A percentile compares a stretch with the other conserved stretches of the same genome.
These are phyloP conservation scores for Vigna reflexopilosa DNA, from an alignment of 306 rosid species.

Conservation along the genomic window DNA sequence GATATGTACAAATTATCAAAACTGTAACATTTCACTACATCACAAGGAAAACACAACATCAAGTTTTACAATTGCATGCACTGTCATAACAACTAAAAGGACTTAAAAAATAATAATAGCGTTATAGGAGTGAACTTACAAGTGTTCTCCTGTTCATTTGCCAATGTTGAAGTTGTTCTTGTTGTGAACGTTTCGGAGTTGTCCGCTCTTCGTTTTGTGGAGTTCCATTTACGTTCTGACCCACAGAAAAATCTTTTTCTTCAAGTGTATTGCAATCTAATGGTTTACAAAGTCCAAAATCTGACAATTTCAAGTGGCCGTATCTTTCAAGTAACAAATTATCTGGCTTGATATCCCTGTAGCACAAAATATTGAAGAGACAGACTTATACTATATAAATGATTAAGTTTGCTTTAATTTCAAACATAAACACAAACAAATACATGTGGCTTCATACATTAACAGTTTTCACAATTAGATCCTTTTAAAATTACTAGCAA, in stretches of 20 bases:
- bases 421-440: slow-evolving; percentile 27
- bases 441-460: slow-evolving; percentile 5
- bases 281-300: slow-evolving; percentile 98
- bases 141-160: slow-evolving; percentile 97
- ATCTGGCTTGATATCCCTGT: slow-evolving; percentile 99
- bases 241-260: slow-evolving; percentile 77
- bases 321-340: slow-evolving; percentile 92
- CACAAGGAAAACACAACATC: slow-evolving; percentile 28
- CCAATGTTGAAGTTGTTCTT: slow-evolving; percentile 95
- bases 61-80: slow-evolving; percentile 25
- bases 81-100: slow-evolving; percentile 30
- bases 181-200: slow-evolving; percentile 91
- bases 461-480: slow-evolving; percentile 39
- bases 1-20: slow-evolving; percentile 6
- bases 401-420: slow-evolving; percentile 26
- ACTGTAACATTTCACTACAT: slow-evolving; percentile 16
- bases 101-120: slow-evolving; percentile 7
- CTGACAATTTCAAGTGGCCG: slow-evolving; percentile 94
- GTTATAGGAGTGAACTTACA: slow-evolving; percentile 58
- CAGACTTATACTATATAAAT: slow-evolving; percentile 19
- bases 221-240: slow-evolving; percentile 62
- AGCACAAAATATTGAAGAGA: slow-evolving; percentile 42
- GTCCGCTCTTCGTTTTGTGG: slow-evolving; percentile 63
- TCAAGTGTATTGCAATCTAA: slow-evolving; percentile 87
- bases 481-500: slow-evolving; percentile 22